Conservation (phyloP, 2,329 filamentous ascomycete species). For the Zopfia rhizophila region DNA sequence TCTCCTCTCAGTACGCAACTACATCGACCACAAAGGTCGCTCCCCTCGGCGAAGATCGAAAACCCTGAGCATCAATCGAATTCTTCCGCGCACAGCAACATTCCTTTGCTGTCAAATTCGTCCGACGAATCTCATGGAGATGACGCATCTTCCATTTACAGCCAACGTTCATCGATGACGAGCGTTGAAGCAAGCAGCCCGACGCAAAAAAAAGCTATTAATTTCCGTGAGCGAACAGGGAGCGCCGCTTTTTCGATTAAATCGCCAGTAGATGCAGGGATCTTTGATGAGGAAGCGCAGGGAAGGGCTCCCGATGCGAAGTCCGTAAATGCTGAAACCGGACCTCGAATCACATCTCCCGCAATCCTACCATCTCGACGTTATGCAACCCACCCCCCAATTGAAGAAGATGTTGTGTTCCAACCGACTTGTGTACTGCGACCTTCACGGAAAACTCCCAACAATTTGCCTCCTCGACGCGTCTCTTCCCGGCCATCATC, state of each 20-base stretch:
- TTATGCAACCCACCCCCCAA: conserved; percentile 37
- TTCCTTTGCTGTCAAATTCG: conserved; percentile 42
- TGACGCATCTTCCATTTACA: conserved; percentile 52
- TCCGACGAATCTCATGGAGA: conserved; percentile 49
- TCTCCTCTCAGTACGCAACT: conserved; percentile 41
- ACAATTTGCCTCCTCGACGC: conserved; percentile 13
- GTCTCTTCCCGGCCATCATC: conserved; percentile 32
- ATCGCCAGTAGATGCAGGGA: conserved; percentile 36
- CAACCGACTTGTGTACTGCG: conserved; percentile 37
- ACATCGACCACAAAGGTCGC: conserved; percentile 11
- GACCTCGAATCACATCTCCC: conserved; percentile 27
- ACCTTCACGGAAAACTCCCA: conserved; percentile 23
- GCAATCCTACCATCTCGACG: conserved; percentile 28
- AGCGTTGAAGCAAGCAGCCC: conserved; percentile 48
- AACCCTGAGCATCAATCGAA: conserved; percentile 24
- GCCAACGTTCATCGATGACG: conserved; percentile 51
- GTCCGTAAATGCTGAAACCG: conserved; percentile 24
- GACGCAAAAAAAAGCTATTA: conserved; percentile 15
- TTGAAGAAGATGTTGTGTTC: conserved; percentile 34
- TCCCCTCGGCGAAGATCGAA: conserved; percentile 14
- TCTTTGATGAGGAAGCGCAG: conserved; percentile 28
- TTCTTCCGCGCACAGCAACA: conserved; percentile 15
- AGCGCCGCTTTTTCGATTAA: conserved; percentile 29
- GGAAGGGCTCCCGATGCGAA: too few species aligned
- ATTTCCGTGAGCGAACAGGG: conserved; percentile 25